A percentile compares a stretch with the other conserved stretches of the same genome.
Conservation (phyloP, 805 yeast species). For the Diddensiella caesifluorescens region DNA sequence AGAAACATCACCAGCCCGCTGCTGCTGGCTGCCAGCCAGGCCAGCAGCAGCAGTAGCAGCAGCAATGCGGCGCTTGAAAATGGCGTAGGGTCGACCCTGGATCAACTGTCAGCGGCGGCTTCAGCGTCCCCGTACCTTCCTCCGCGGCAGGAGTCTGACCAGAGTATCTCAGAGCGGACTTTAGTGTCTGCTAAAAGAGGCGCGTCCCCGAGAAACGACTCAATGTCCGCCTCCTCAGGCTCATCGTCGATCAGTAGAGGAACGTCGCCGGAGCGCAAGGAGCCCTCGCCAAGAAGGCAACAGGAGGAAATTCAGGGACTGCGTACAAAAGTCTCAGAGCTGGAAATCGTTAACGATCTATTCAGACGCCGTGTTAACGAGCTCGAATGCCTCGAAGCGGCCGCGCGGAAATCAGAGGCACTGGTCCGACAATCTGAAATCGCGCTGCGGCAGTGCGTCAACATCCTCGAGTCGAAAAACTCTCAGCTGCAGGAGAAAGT, state of each 20-base stretch:
- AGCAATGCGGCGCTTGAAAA: background rate
- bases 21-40: slow-evolving; percentile 8
- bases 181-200: background rate
- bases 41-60: background rate
- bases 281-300: too few relatives aligned
- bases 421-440: slow-evolving; percentile 25
- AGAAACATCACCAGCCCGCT: slow-evolving; percentile 14
- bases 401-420: slow-evolving; percentile 31
- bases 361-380: slow-evolving; percentile 79
- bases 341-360: slow-evolving; percentile 85
- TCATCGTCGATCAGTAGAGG: background rate
- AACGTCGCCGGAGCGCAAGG: too few relatives aligned
- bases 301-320: slow-evolving; percentile 35
- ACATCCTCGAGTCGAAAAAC: slow-evolving; percentile 14
- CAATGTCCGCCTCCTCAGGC: background rate
- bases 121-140: slow-evolving; percentile 20
- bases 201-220: background rate
- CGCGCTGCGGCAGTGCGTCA: slow-evolving; percentile 13
- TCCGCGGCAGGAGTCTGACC: slow-evolving; percentile 12
- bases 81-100: slow-evolving; percentile 8
- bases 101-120: slow-evolving; percentile 21
- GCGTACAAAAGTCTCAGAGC: slow-evolving; percentile 75
- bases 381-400: slow-evolving; percentile 48
- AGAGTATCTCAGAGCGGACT: background rate
- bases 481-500: slow-evolving; percentile 5